Evolutionary conservation across 2,329 filamentous ascomycete genomes (phyloP).

Genomic region (Apiospora rasikravindrae): DNA sequence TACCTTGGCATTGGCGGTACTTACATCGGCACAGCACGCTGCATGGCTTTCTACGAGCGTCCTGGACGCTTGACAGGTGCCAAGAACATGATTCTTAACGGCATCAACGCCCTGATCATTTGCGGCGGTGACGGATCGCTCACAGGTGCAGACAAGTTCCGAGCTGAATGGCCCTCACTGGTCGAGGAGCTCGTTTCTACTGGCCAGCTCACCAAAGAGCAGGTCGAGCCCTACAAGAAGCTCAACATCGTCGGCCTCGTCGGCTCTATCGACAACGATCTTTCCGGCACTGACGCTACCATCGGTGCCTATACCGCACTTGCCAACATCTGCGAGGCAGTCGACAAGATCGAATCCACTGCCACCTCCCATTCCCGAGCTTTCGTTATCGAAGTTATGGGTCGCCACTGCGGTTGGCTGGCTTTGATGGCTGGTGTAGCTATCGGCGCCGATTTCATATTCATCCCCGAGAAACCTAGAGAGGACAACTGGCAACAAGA

Average conservation of each 20-base stretch:
- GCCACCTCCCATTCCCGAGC: slow-evolving; percentile 93
- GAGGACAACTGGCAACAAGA: slow-evolving; percentile 86
- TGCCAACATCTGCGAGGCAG: slow-evolving; percentile 89
- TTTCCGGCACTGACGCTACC: slow-evolving; percentile 95
- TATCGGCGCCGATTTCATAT: slow-evolving; percentile 94
- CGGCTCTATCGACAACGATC: slow-evolving; percentile 97
- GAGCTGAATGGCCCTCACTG: slow-evolving; percentile 88
- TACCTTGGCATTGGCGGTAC: slow-evolving; percentile 95
- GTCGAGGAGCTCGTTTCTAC: slow-evolving; percentile 81
- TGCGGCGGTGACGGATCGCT: slow-evolving; percentile 96
- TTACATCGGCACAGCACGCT: slow-evolving; percentile 92
- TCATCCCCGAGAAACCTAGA: slow-evolving; percentile 93
- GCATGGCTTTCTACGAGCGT: slow-evolving; percentile 90
- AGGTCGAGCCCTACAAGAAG: slow-evolving; percentile 78
- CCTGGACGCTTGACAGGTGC: slow-evolving; percentile 82
- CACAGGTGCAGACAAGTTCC: slow-evolving; percentile 93
- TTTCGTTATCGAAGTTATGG: slow-evolving; percentile 99
- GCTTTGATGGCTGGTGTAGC: slow-evolving; percentile 95
- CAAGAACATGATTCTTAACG: slow-evolving; percentile 91
- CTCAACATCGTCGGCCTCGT: slow-evolving; percentile 97
- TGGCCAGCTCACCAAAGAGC: slow-evolving; percentile 71
- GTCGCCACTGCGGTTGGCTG: slow-evolving; percentile 95
- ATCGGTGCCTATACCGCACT: slow-evolving; percentile 97
- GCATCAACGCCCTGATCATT: slow-evolving; percentile 95
- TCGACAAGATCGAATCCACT: slow-evolving; percentile 96